A percentile compares a stretch with the other conserved stretches of the same genome.
These are phyloP conservation scores for Apium graveolens DNA, from an alignment of 129 eudicot species.

Conservation along the genomic window DNA sequence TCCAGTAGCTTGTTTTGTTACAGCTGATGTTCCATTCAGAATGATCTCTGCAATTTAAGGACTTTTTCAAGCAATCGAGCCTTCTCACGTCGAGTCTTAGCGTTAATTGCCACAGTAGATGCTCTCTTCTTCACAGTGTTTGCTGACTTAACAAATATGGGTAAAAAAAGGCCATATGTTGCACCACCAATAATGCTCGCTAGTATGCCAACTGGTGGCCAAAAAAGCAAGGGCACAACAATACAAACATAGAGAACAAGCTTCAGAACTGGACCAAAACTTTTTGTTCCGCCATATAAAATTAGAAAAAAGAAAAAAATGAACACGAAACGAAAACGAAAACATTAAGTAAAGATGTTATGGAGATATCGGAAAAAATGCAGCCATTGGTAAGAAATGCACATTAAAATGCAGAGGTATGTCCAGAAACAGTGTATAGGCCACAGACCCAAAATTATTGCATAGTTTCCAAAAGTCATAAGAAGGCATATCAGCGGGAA, in stretches of 20 bases:
- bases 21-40: too few relatives aligned
- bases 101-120: too few relatives aligned
- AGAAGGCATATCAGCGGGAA: conserved; percentile 69
- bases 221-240: conserved; percentile 35
- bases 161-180: conserved; percentile 78
- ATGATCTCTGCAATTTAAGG: too few relatives aligned
- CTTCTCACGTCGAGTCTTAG: too few relatives aligned
- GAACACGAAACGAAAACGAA: background rate
- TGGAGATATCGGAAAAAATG: background rate
- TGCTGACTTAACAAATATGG: conserved; percentile 81
- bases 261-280: conserved; percentile 78
- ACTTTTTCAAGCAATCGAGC: too few relatives aligned
- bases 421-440: conserved; percentile 68
- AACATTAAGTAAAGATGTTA: background rate
- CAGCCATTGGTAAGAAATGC: background rate
- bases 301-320: background rate
- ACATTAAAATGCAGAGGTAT: conserved; percentile 62
- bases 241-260: conserved; percentile 44
- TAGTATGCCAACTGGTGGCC: conserved; percentile 57
- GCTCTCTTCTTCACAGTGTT: too few relatives aligned
- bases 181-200: conserved; percentile 67
- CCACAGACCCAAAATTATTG: conserved; percentile 75
- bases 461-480: conserved; percentile 59
- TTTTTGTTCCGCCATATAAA: conserved; percentile 45
- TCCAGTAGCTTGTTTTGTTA: too few relatives aligned